These are phyloP conservation scores for Candida methanosorbosa DNA, from an alignment of 805 yeast species.

Conservation along the genomic window DNA sequence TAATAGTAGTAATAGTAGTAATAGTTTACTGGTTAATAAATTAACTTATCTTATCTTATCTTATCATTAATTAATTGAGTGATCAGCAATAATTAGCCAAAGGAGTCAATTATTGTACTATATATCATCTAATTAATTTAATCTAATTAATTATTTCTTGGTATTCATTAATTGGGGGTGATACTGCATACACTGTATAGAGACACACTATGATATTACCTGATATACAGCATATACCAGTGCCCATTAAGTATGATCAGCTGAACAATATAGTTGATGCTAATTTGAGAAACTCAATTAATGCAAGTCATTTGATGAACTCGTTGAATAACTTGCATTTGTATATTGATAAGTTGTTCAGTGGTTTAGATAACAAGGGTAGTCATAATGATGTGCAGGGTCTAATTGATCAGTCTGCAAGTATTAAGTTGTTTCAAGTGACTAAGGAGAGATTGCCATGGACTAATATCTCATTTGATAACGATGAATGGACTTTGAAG, in stretches of 20 bases:
- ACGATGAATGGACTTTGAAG: constrained; percentile 11
- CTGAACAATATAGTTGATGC: not conserved
- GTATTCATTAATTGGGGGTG: too few relatives aligned
- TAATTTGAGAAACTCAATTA: constrained; percentile 10
- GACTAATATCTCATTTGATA: constrained; percentile 1
- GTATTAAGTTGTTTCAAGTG: not conserved
- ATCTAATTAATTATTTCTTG: too few relatives aligned
- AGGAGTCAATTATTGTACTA: too few relatives aligned
- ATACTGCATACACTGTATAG: too few relatives aligned
- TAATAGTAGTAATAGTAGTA: too few relatives aligned
- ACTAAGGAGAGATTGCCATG: constrained; percentile 8
- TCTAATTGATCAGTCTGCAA: not conserved
- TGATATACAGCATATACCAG: not conserved
- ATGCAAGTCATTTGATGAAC: constrained; percentile 12
- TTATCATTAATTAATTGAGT: too few relatives aligned
- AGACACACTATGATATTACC: too few relatives aligned
- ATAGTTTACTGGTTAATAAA: too few relatives aligned
- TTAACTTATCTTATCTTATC: too few relatives aligned
- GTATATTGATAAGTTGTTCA: constrained; percentile 15
- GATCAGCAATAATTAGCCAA: too few relatives aligned
- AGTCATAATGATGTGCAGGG: not conserved
- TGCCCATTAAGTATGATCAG: not conserved
- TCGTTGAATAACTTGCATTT: constrained; percentile 15
- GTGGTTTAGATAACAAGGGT: not conserved
- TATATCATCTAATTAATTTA: too few relatives aligned